Evolutionary conservation across 2,329 filamentous ascomycete genomes (phyloP), one percentile per base, ranked within the genome.

Genomic region (Pyrenochaeta sp.): DNA sequence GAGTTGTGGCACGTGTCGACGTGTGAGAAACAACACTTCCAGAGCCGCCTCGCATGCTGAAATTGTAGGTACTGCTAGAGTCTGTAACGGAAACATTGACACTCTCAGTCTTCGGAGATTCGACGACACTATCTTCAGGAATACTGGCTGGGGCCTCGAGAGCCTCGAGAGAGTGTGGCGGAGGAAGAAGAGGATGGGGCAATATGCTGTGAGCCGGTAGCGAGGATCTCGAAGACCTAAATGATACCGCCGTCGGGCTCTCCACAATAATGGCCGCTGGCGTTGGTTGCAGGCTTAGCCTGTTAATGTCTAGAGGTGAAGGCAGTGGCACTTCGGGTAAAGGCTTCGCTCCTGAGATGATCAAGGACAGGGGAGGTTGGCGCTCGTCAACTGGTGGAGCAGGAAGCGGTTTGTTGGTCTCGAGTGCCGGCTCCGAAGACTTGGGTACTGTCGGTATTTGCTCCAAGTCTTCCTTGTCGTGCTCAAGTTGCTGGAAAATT

Each of bases 1-100:
- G 91, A 1, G 91, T 96, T 1, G 91, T 96, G 11, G 91, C 92
- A 42, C 92, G 80, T 2, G 92, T 96, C 1, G 92, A 96, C 1
- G 85, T 86, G 63, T 88, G 86, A 1, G 93, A 96, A 2, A 90
- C 69, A 20, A 89, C 78, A 68, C 90, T 96, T 34, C 83, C 82
- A 62, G 92, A 89, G 0, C 91, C 96, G 58, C 90, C 88, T 21
- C 88, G 85, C 42, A 79, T 73, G 58, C 79, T 82, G 74, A 87
- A 91, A 37, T 87, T 77, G 58, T 88, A 92, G 3, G 89, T 92
- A 67, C 86, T 89, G 60, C 82, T 87, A 48, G 89, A 93, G 41
- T 87, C 90, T 14, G 85, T 84, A 64, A 87, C 92, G 3, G 87
- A 90, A 6, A 86, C 83, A 26, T 87, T 86, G 55, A 90, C 81